A percentile compares a stretch with the other conserved stretches of the same genome.
Evolutionary conservation across 352 stramenopile species (phyloP).

Genomic region (Phytophthora sp.): DNA sequence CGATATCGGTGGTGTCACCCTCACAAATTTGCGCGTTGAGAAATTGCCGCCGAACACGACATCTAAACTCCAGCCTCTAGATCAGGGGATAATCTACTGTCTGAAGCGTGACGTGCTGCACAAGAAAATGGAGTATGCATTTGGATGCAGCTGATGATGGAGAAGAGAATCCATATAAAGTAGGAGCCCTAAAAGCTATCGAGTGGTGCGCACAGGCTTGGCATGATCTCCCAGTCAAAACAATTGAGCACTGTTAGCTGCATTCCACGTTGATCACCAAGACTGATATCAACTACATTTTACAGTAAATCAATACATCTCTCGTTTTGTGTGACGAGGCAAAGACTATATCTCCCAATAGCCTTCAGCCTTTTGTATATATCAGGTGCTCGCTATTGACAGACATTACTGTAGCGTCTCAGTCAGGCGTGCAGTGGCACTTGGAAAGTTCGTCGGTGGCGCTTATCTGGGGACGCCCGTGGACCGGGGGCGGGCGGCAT

Average conservation of each 20-base stretch:
- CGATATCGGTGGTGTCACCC: not conserved
- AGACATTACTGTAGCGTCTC: too few species aligned
- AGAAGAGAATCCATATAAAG: not conserved
- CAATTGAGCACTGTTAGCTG: not conserved
- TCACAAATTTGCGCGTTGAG: not conserved
- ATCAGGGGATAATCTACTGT: slow-evolving; percentile 4
- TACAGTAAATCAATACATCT: too few species aligned
- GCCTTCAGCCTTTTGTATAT: too few species aligned
- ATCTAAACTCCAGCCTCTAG: not conserved
- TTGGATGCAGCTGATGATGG: not conserved
- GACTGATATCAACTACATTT: not conserved
- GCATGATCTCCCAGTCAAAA: not conserved
- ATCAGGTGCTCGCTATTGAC: too few species aligned
- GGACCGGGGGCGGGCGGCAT: not conserved
- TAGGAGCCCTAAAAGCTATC: not conserved
- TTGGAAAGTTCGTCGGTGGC: not conserved
- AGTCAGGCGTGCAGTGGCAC: too few species aligned
- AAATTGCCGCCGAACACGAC: not conserved
- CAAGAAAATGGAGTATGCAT: slow-evolving; percentile 2
- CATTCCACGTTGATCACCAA: not conserved
- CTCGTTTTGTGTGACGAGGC: too few species aligned
- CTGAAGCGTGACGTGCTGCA: not conserved
- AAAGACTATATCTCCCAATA: too few species aligned
- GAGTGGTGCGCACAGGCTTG: not conserved
- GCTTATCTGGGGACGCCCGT: not conserved